These are phyloP conservation scores for Podochytrium sp. DNA, from an alignment of 192 early-diverging fungal species.

Conservation along the genomic window DNA sequence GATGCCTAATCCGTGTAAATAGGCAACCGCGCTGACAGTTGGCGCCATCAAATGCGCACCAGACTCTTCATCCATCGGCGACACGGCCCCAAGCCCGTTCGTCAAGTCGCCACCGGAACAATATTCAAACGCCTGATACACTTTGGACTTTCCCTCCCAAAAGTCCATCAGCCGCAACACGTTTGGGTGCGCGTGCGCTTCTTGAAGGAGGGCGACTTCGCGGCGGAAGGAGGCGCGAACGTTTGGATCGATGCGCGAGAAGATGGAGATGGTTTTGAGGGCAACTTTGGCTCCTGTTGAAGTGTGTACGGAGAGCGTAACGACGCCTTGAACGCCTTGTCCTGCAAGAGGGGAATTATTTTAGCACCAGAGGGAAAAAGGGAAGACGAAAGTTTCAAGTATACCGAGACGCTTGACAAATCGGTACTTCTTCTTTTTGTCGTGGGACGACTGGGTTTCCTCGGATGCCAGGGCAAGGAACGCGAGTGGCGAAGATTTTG, in stretches of 20 bases:
- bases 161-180: constrained; percentile 21
- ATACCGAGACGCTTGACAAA: constrained; percentile 9
- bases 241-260: not conserved
- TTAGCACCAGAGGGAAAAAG: not conserved
- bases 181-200: constrained; percentile 1
- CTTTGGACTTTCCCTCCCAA: constrained; percentile 28
- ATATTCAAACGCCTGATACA: constrained; percentile 28
- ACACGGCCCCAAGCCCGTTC: not conserved
- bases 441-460: not conserved
- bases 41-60: constrained; percentile 10
- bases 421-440: constrained; percentile 21
- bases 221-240: constrained; percentile 20
- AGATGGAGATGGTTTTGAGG: constrained; percentile 11
- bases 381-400: not conserved
- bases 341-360: not conserved
- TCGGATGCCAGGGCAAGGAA: not conserved
- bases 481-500: not conserved
- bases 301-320: constrained; percentile 8
- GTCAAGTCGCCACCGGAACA: constrained; percentile 24
- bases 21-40: constrained; percentile 17
- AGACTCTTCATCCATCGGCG: not conserved
- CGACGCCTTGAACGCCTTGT: constrained; percentile 22
- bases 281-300: constrained; percentile 17
- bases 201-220: constrained; percentile 20
- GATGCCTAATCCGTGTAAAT: constrained; percentile 13